phyloP scores from a whole-genome alignment of 1,284 basidiomycete species.

The Apiotrichum brassicae region DNA sequence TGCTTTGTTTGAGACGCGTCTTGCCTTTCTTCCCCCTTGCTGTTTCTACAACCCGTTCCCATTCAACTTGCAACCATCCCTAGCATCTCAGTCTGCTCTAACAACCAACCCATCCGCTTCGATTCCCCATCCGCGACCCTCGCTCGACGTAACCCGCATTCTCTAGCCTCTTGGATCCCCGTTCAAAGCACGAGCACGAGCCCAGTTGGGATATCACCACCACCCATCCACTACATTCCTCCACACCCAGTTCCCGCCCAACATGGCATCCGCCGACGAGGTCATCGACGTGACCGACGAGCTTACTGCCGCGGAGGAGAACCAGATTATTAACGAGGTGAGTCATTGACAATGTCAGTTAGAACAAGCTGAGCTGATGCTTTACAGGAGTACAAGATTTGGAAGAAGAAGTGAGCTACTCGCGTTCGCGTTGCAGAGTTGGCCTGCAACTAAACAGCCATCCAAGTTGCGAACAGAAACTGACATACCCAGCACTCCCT shows the following conservation, averaged over 20 bases:
- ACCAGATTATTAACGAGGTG: conserved; percentile 88
- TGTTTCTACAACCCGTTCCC: too few species aligned
- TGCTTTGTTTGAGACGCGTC: too few species aligned
- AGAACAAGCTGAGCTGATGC: conserved; percentile 11
- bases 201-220: background rate
- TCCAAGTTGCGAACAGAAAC: too few species aligned
- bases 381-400: conserved; percentile 51
- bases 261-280: conserved; percentile 30
- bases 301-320: conserved; percentile 54
- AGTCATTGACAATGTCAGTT: too few species aligned
- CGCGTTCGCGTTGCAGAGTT: too few species aligned
- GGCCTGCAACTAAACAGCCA: too few species aligned
- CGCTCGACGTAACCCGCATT: background rate
- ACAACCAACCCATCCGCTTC: background rate
- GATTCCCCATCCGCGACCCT: background rate
- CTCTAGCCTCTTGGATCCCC: too few species aligned
- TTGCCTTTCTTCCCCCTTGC: too few species aligned
- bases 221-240: background rate
- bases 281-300: conserved; percentile 55
- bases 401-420: conserved; percentile 77
- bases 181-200: too few species aligned
- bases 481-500: conserved; percentile 58
- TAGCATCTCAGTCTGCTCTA: background rate
- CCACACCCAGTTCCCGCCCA: background rate
- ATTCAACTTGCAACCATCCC: too few species aligned